phyloP scores from a whole-genome alignment of 257 asterid genomes.

The Salvia miltiorrhiza region DNA sequence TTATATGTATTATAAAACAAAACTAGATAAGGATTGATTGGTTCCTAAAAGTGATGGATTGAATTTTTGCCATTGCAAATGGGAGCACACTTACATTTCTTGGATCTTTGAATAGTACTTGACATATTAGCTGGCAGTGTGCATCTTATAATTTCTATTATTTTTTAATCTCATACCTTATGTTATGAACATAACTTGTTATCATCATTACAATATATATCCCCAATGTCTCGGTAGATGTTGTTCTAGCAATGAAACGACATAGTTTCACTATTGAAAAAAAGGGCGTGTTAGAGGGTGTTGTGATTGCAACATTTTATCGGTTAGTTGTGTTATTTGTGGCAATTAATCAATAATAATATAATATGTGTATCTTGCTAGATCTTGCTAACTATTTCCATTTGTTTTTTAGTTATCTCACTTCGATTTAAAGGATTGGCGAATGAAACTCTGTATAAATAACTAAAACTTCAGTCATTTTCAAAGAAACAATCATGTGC shows the following conservation, averaged over 20 bases:
- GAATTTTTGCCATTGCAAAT: constrained; percentile 3
- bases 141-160: not conserved
- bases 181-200: not conserved
- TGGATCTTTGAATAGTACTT: not conserved
- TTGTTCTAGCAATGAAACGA: no score
- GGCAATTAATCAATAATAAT: not conserved
- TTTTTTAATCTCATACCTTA: not conserved
- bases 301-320: no score
- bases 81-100: constrained; percentile 1
- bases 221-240: no score
- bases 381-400: not conserved
- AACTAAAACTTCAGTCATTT: constrained; percentile 18
- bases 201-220: not conserved
- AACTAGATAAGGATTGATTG: constrained; percentile 8
- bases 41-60: constrained; percentile 6
- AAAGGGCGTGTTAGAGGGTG: no score
- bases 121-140: not conserved
- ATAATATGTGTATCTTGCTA: not conserved
- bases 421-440: not conserved
- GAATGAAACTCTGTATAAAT: not conserved
- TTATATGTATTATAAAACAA: not conserved
- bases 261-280: no score
- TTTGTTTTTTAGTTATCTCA: not conserved
- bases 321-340: no score
- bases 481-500: constrained; percentile 35